Evolutionary conservation across 306 rosid species (phyloP).

Genomic region (Rubus idaeus): DNA sequence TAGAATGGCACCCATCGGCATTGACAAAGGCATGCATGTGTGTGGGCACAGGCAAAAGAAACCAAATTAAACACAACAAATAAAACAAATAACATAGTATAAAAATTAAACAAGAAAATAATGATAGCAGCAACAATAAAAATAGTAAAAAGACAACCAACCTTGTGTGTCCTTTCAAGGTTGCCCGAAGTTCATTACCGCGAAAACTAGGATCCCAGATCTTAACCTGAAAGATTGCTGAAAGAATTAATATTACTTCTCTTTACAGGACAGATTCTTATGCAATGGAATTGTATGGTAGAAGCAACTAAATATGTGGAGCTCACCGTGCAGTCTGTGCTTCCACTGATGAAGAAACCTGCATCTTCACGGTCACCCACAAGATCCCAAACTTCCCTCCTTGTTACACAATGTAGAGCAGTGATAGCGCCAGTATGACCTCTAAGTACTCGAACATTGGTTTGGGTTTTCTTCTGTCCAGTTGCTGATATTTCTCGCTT

Average conservation of each 20-base stretch:
- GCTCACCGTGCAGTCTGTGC: conserved; percentile 91
- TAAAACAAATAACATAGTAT: background rate
- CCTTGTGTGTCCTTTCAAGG: conserved; percentile 93
- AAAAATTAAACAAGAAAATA: background rate
- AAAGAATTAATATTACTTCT: conserved; percentile 23
- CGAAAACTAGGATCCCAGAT: conserved; percentile 99
- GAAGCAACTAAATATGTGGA: conserved; percentile 19
- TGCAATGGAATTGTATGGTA: conserved; percentile 21
- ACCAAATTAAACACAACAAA: background rate
- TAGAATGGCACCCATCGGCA: background rate
- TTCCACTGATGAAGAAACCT: conserved; percentile 95
- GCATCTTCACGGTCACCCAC: conserved; percentile 99
- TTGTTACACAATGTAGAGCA: conserved; percentile 96
- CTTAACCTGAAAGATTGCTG: conserved; percentile 65
- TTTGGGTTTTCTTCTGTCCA: conserved; percentile 93
- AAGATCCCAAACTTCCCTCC: conserved; percentile 99
- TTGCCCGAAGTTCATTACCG: conserved; percentile 95
- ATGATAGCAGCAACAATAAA: background rate
- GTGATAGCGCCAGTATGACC: conserved; percentile 94
- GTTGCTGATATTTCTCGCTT: conserved; percentile 65
- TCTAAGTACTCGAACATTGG: conserved; percentile 87
- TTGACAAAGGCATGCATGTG: background rate
- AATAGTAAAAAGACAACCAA: conserved; percentile 27
- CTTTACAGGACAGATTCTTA: conserved; percentile 19
- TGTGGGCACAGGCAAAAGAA: background rate